Conservation (phyloP, 345 rosid genomes). For the Linum trigynum region DNA sequence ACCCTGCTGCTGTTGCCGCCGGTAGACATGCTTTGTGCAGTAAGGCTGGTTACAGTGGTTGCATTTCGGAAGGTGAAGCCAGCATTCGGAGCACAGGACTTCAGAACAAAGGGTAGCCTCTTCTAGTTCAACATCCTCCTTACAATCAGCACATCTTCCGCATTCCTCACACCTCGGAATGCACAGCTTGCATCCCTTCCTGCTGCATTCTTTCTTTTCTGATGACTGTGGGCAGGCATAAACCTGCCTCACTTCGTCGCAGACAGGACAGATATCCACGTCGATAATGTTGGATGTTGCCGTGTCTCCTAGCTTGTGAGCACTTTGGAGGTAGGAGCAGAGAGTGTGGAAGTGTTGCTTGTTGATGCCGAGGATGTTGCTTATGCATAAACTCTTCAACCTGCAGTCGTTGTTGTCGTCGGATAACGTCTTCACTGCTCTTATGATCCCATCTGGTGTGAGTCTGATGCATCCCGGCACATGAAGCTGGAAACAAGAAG, state of each 20-base stretch:
- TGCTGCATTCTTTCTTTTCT: slow-evolving; percentile 9
- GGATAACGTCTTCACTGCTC: slow-evolving; percentile 38
- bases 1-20: not conserved
- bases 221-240: slow-evolving; percentile 42
- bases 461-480: slow-evolving; percentile 54
- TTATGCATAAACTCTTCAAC: slow-evolving; percentile 34
- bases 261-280: slow-evolving; percentile 55
- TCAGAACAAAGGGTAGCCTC: slow-evolving; percentile 41
- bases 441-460: slow-evolving; percentile 64
- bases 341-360: slow-evolving; percentile 46
- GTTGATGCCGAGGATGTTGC: slow-evolving; percentile 40
- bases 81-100: slow-evolving; percentile 47
- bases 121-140: slow-evolving; percentile 32
- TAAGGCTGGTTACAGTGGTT: slow-evolving; percentile 60
- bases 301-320: not conserved
- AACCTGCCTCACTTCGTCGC: slow-evolving; percentile 48
- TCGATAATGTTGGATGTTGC: slow-evolving; percentile 24
- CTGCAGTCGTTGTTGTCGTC: slow-evolving; percentile 15
- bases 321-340: slow-evolving; percentile 17
- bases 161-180: slow-evolving; percentile 64
- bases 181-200: slow-evolving; percentile 49
- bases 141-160: slow-evolving; percentile 25
- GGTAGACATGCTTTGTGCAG: slow-evolving; percentile 34
- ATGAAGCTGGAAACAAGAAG: slow-evolving; percentile 32
- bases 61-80: slow-evolving; percentile 72